Evolutionary conservation across 768 basidiomycete species (phyloP).

Genomic region (Naganishia friedmannii): DNA sequence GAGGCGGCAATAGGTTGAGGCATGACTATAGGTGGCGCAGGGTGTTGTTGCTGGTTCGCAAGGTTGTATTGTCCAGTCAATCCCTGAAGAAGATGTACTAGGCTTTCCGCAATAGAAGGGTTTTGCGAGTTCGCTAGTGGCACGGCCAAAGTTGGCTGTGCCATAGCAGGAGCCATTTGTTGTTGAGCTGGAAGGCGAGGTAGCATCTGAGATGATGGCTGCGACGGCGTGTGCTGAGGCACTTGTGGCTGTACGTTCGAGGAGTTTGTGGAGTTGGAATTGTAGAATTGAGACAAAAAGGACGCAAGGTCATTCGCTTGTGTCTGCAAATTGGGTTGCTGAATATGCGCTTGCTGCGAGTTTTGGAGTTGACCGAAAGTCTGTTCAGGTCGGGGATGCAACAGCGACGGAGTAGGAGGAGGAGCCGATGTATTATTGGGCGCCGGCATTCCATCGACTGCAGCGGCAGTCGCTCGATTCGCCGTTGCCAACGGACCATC

Average conservation of each 20-base stretch:
- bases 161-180: neutral
- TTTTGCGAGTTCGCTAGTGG: neutral
- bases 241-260: neutral
- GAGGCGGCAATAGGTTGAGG: neutral
- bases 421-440: neutral
- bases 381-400: neutral
- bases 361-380: neutral
- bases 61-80: conserved; percentile 13
- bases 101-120: conserved; percentile 14
- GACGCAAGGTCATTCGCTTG: conserved; percentile 17
- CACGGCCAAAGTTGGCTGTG: neutral
- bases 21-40: conserved; percentile 2
- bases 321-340: neutral
- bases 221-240: neutral
- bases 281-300: conserved; percentile 19
- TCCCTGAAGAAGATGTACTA: conserved; percentile 16
- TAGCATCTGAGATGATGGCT: neutral
- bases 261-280: neutral
- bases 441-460: neutral
- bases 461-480: conserved; percentile 8
- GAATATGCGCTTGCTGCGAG: neutral
- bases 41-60: conserved; percentile 4
- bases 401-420: conserved; percentile 2
- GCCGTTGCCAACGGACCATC: neutral
- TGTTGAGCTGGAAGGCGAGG: neutral